These are phyloP conservation scores for Malassezia nana DNA, from an alignment of 1,284 basidiomycete genomes.

Conservation along the genomic window DNA sequence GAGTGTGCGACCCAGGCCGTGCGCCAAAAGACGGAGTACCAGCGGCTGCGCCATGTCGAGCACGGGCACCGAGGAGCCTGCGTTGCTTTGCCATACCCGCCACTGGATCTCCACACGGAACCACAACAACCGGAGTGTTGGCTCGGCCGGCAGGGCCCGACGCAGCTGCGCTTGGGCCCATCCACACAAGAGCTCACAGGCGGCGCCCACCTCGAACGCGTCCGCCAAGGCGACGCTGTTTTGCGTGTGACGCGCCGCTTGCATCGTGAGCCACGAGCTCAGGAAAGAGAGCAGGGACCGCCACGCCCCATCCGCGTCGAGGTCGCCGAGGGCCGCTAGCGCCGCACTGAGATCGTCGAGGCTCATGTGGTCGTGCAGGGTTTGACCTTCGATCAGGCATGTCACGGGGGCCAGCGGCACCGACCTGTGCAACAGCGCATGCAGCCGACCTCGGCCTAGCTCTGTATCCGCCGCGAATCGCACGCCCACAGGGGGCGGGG, in stretches of 20 bases:
- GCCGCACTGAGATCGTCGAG: neutral
- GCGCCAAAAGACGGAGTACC: conserved; percentile 28
- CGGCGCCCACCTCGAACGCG: neutral
- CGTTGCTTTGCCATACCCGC: conserved; percentile 9
- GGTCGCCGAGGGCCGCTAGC: neutral
- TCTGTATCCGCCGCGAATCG: conserved; percentile 13
- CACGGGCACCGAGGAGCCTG: neutral
- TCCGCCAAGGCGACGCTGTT: neutral
- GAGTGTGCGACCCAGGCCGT: conserved; percentile 25
- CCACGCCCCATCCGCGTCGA: neutral
- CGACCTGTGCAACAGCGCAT: conserved; percentile 17
- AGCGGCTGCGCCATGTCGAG: conserved; percentile 18
- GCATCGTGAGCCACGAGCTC: conserved; percentile 13
- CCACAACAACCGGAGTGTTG: conserved; percentile 22
- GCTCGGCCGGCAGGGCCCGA: neutral
- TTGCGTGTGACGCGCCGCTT: neutral
- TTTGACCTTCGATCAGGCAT: neutral
- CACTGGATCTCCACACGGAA: conserved; percentile 32
- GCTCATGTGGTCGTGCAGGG: conserved; percentile 1
- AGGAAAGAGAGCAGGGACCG: conserved; percentile 6
- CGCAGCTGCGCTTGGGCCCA: conserved; percentile 4
- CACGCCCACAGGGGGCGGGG: conserved; percentile 19
- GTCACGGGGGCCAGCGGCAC: neutral
- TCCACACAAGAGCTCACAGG: neutral
- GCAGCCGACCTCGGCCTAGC: conserved; percentile 21